phyloP scores from a whole-genome alignment of 441 rosid genomes.

The Viola pubescens region DNA sequence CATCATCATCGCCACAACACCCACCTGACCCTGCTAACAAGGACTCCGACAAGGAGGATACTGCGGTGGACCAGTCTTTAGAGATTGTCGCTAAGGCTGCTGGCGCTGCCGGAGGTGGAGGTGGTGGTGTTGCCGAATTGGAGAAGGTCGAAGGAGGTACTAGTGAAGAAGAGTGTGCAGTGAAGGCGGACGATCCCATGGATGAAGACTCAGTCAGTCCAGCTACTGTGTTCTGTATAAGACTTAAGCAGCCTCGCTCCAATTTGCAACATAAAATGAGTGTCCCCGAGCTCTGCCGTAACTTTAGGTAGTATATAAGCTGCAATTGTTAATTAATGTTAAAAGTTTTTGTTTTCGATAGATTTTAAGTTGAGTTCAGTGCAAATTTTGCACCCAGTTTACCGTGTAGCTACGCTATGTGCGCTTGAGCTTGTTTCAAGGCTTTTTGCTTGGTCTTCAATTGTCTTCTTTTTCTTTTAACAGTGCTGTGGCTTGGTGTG shows the following conservation, averaged over 20 bases:
- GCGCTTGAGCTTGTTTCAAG: background rate
- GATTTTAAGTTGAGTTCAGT: background rate
- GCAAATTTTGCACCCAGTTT: too few species aligned
- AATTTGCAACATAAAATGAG: conserved; percentile 77
- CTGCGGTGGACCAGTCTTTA: conserved; percentile 30
- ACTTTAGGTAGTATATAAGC: conserved; percentile 50
- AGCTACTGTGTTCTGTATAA: conserved; percentile 76
- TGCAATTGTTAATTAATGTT: background rate
- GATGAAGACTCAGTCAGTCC: conserved; percentile 75
- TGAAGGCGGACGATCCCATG: conserved; percentile 53
- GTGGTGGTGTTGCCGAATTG: conserved; percentile 5
- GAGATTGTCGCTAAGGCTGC: conserved; percentile 14
- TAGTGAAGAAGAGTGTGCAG: conserved; percentile 24
- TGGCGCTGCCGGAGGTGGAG: conserved; percentile 15
- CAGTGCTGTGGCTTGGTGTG: conserved; percentile 99
- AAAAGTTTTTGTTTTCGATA: background rate
- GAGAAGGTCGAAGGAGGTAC: conserved; percentile 16
- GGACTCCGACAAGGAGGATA: conserved; percentile 15
- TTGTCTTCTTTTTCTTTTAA: conserved; percentile 4
- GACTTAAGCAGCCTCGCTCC: conserved; percentile 81
- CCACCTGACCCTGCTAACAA: conserved; percentile 18
- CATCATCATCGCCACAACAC: conserved; percentile 20
- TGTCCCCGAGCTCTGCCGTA: conserved; percentile 82
- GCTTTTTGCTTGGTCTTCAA: background rate
- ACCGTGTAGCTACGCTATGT: background rate